Evolutionary conservation across 331 rosid species (phyloP).

Genomic region (Pyrus hybrid): DNA sequence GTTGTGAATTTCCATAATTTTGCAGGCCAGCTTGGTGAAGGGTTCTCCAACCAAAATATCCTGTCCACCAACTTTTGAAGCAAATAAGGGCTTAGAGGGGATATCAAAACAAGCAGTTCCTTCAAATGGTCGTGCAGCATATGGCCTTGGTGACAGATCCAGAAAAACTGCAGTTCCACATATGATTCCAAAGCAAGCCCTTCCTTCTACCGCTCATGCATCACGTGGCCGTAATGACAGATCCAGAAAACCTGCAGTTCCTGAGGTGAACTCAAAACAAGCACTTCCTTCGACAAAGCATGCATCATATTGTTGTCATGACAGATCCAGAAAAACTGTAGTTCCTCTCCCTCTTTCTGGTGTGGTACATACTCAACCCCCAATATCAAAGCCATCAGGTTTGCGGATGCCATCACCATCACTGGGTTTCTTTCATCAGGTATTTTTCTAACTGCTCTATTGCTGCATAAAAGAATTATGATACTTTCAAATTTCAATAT

Average conservation of each 20-base stretch:
- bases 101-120: constrained; percentile 6
- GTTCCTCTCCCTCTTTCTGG: constrained; percentile 24
- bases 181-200: background rate
- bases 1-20: constrained; percentile 5
- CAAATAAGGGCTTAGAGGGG: constrained; percentile 19
- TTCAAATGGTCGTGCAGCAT: constrained; percentile 1
- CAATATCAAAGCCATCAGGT: constrained; percentile 63
- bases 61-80: constrained; percentile 17
- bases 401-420: constrained; percentile 97
- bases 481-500: background rate
- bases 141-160: constrained; percentile 6
- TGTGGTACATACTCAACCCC: constrained; percentile 26
- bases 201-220: constrained; percentile 6
- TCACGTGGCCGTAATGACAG: constrained; percentile 1
- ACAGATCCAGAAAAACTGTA: background rate
- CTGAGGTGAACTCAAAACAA: background rate
- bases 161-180: constrained; percentile 4
- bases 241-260: constrained; percentile 4
- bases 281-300: constrained; percentile 6
- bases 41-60: constrained; percentile 13
- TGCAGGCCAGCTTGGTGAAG: constrained; percentile 44
- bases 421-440: constrained; percentile 72
- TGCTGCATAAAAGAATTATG: constrained; percentile 3
- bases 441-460: constrained; percentile 22
- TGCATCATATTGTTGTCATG: constrained; percentile 1